Percentiles rank a stretch among this genome's conserved stretches.
These are phyloP conservation scores for Cercospora zeae-maydis DNA, from an alignment of 2,329 filamentous ascomycete genomes.

Conservation along the genomic window DNA sequence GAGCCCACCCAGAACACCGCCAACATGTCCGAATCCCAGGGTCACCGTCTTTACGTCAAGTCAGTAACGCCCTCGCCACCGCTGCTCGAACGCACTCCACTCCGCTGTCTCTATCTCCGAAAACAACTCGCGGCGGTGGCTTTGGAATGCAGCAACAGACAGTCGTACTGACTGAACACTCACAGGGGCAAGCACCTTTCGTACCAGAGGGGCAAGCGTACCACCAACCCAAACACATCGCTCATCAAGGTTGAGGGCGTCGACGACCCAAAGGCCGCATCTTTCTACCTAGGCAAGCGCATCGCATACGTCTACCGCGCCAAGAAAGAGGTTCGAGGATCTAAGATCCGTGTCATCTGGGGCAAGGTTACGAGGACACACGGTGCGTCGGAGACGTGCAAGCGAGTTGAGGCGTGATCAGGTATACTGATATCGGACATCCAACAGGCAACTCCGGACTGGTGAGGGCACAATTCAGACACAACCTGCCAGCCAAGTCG, in stretches of 20 bases:
- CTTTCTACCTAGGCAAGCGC: constrained; percentile 99
- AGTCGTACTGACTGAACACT: constrained; percentile 10
- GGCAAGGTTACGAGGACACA: constrained; percentile 96
- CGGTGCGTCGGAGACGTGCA: constrained; percentile 54
- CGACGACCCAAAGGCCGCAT: constrained; percentile 81
- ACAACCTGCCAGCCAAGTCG: constrained; percentile 92
- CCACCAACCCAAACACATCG: constrained; percentile 73
- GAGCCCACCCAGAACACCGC: constrained; percentile 15
- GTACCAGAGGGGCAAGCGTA: constrained; percentile 94
- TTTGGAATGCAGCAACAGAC: background rate
- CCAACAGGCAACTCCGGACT: constrained; percentile 86
- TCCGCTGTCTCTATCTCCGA: background rate
- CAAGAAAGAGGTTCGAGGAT: constrained; percentile 89
- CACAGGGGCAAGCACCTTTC: constrained; percentile 84
- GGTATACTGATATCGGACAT: constrained; percentile 23
- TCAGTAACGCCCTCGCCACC: constrained; percentile 21
- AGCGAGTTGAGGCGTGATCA: background rate
- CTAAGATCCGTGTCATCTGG: constrained; percentile 98
- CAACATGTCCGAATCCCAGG: constrained; percentile 32
- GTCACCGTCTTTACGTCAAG: constrained; percentile 38
- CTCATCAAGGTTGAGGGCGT: constrained; percentile 99
- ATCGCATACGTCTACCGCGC: constrained; percentile 98
- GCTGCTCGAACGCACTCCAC: background rate
- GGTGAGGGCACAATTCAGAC: constrained; percentile 94
- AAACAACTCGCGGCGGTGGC: background rate